These are phyloP conservation scores for Xylariales sp. DNA, from an alignment of 2,329 filamentous ascomycete species.

Conservation along the genomic window DNA sequence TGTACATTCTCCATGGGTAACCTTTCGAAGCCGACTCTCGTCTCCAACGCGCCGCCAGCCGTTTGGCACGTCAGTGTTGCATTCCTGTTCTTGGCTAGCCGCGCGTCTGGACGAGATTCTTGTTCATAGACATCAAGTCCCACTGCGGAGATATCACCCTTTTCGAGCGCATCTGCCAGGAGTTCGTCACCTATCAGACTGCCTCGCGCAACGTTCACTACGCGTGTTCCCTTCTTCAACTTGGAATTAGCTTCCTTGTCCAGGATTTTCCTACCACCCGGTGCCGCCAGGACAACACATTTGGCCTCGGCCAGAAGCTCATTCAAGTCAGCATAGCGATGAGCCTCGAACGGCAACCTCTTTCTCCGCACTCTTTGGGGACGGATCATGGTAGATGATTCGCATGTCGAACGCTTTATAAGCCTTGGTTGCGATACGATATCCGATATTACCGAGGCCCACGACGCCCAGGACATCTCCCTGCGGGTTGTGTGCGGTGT, in stretches of 20 bases:
- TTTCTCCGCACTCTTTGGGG: constrained; percentile 31
- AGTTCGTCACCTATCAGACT: constrained; percentile 47
- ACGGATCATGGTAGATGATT: constrained; percentile 49
- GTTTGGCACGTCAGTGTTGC: constrained; percentile 48
- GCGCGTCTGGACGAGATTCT: constrained; percentile 40
- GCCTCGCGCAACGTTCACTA: constrained; percentile 54
- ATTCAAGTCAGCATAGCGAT: constrained; percentile 36
- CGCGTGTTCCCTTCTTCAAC: constrained; percentile 46
- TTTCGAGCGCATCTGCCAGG: constrained; percentile 40
- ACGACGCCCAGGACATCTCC: constrained; percentile 52
- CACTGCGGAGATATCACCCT: constrained; percentile 37
- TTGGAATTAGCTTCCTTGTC: constrained; percentile 32
- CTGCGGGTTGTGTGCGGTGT: constrained; percentile 49
- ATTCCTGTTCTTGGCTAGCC: constrained; percentile 25
- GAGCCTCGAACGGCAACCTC: constrained; percentile 38
- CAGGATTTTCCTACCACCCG: constrained; percentile 37
- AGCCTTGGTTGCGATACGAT: constrained; percentile 51
- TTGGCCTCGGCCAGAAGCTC: constrained; percentile 41
- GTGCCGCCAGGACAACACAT: constrained; percentile 48
- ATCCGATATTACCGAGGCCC: constrained; percentile 54
- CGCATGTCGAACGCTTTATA: constrained; percentile 50
- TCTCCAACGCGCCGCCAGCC: constrained; percentile 50
- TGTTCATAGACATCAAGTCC: constrained; percentile 49
- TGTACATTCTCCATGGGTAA: constrained; percentile 51
- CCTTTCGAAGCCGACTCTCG: constrained; percentile 48